Evolutionary conservation across 139 green algal species (phyloP).

Genomic region (Chlamydomonas incerta): DNA sequence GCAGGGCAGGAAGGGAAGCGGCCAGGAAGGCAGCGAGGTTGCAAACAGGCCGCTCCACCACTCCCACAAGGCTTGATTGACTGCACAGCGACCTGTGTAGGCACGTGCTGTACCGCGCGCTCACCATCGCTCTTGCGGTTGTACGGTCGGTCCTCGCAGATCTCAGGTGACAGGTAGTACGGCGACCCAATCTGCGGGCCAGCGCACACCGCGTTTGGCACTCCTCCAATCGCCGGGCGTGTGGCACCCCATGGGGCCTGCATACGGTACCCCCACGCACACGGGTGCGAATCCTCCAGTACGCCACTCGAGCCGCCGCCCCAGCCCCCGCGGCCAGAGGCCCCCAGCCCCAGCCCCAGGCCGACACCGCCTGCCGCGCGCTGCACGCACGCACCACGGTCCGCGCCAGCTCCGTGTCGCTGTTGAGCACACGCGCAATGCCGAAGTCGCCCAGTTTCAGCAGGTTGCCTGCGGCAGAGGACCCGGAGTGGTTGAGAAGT

Average conservation of each 20-base stretch:
- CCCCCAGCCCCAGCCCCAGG: not conserved
- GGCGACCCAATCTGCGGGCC: constrained; percentile 65
- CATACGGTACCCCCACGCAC: not conserved
- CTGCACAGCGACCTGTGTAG: no score
- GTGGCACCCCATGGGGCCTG: not conserved
- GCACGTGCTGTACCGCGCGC: not conserved
- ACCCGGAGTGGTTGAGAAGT: no score
- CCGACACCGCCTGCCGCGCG: no score
- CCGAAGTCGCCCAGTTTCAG: constrained; percentile 82
- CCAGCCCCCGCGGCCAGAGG: no score
- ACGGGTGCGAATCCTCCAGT: no score
- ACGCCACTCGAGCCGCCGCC: no score
- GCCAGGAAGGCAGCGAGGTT: no score
- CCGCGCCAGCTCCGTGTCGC: constrained; percentile 59
- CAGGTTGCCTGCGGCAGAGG: constrained; percentile 58
- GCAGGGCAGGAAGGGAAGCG: no score
- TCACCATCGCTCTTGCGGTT: constrained; percentile 69
- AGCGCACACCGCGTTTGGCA: not conserved
- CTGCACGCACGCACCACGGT: constrained; percentile 62
- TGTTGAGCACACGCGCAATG: constrained; percentile 66
- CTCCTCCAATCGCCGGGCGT: not conserved
- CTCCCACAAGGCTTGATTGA: no score
- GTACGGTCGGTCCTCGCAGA: constrained; percentile 75
- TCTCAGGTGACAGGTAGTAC: constrained; percentile 76
- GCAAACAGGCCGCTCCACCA: no score